Base-by-base conservation (phyloP, 2,329 filamentous ascomycete genomes). In the Lecanicillium sp. region DNA sequence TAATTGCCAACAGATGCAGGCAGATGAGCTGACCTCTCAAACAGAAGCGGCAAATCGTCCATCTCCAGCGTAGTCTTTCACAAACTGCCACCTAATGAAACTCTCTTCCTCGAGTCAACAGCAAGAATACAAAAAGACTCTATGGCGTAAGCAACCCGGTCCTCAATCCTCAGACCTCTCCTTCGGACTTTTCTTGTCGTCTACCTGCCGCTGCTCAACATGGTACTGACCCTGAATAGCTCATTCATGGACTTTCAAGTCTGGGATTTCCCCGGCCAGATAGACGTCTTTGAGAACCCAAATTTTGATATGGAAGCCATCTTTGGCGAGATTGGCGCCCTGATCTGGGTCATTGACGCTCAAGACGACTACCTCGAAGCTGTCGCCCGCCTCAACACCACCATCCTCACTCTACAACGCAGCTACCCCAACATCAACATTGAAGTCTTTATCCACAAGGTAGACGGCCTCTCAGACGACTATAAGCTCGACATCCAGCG, bases 201-300 rank as follows among this genome's bases (percentile, higher is more conserved):
- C 15, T 17, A 7, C 4, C 17, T 27, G 15, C 12, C 29, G 29
- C 39, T 40, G 17, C 36, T 13, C 6, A 12, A 31, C 7, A 15
- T 19, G 14, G n/a, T n/a, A n/a, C n/a, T n/a, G n/a, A n/a, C 11
- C 15, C 17, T 14, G 15, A n/a, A 38, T 42, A 96, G 88, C 50
- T 97, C 92, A 3, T 97, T 98, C 59, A 96, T 97, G 88, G 90
- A 97, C 58, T 96, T 97, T 50, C 90, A 97, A 64, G 87, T 96
- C 34, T 96, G 89, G 86, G 92, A 98, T 58, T 89, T 98, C 42
- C 92, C 92, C 2, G 89, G 90, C 17, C 89, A 97, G 62, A 79
- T 97, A 47, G 87, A 96, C 64, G 70, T 79, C 40, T 94, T 94
- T 53, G 81, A 94, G 44, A 87, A 92, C 54, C 81, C 87, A 4